phyloP scores from a whole-genome alignment of 169 alveolate species.

The Besnoitia besnoiti region DNA sequence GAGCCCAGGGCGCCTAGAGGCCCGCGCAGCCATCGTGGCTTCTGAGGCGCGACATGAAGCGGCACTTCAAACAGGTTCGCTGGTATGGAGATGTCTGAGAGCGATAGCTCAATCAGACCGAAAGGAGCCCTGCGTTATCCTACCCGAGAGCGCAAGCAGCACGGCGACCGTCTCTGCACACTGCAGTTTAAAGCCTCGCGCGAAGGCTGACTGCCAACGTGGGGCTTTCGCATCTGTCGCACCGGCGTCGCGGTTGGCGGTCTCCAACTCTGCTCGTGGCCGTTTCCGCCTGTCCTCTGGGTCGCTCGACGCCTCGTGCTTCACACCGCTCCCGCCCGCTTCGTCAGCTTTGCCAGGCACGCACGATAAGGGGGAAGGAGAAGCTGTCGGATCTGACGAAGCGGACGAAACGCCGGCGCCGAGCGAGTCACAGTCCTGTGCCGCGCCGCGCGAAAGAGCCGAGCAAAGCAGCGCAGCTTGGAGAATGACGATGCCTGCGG shows the following conservation, averaged over 20 bases:
- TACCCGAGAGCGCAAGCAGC: background rate
- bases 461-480: background rate
- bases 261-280: too few species aligned
- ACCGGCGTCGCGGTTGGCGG: background rate
- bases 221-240: background rate
- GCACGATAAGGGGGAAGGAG: background rate
- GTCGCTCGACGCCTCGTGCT: background rate
- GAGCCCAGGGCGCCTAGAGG: too few species aligned
- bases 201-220: background rate
- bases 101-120: too few species aligned
- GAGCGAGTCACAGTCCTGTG: too few species aligned
- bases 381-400: background rate
- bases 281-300: background rate
- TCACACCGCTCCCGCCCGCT: background rate
- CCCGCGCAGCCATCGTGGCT: too few species aligned
- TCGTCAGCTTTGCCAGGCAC: background rate
- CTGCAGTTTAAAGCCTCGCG: background rate
- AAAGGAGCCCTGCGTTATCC: too few species aligned
- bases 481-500: background rate
- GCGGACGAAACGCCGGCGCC: background rate
- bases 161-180: background rate
- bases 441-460: background rate
- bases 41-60: too few species aligned
- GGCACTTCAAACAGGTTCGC: too few species aligned
- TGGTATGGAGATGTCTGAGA: too few species aligned